Evolutionary conservation across 1,284 basidiomycete genomes (phyloP).

Genomic region (Ganoderma meredithae): DNA sequence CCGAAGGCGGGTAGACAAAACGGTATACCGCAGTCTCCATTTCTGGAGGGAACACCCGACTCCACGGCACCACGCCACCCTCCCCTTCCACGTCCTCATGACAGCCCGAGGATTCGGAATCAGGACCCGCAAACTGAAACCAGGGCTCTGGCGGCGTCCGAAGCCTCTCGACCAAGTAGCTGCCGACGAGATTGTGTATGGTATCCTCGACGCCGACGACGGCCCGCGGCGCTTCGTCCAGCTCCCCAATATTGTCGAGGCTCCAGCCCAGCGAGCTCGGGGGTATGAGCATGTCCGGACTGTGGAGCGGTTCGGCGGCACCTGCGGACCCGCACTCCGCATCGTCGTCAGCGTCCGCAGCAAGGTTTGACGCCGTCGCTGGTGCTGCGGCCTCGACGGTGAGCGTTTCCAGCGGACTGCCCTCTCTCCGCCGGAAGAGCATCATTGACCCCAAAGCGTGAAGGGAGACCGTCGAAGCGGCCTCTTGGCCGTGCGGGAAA

Average conservation of each 20-base stretch:
- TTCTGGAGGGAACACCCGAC: not conserved
- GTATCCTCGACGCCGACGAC: conserved; percentile 7
- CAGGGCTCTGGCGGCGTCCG: not conserved
- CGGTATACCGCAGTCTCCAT: not conserved
- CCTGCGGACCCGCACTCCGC: not conserved
- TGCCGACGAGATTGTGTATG: conserved; percentile 4
- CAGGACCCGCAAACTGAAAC: not conserved
- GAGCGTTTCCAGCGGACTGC: not conserved
- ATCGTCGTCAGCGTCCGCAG: not conserved
- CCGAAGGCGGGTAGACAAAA: not conserved
- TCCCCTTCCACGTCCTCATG: not conserved
- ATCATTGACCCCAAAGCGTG: not conserved
- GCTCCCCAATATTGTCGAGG: not conserved
- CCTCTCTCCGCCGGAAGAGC: not conserved
- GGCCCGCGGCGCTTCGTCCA: not conserved
- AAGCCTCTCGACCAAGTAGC: conserved; percentile 1
- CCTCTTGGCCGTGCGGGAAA: not conserved
- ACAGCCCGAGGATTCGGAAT: not conserved
- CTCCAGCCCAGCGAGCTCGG: not conserved
- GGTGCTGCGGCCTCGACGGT: not conserved
- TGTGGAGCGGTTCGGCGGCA: not conserved
- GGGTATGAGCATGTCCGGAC: not conserved
- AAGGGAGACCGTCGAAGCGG: not conserved
- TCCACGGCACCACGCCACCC: not conserved
- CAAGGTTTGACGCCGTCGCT: not conserved